phyloP scores from a whole-genome alignment of 805 yeast species.

The Priceomyces castillae region DNA sequence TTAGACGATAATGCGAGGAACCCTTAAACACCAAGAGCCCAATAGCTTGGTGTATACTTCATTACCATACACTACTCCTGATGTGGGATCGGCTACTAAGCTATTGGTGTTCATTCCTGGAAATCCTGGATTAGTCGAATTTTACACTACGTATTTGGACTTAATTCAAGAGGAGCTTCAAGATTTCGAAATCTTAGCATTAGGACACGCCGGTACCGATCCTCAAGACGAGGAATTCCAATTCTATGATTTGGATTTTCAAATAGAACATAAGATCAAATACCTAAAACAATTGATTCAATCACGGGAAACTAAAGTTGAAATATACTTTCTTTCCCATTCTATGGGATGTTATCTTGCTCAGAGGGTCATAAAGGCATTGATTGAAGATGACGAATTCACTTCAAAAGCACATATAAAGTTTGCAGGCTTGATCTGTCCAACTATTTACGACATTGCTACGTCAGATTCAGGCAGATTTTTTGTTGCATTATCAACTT shows the following conservation, averaged over 20 bases:
- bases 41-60: background rate
- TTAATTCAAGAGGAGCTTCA: slow-evolving; percentile 42
- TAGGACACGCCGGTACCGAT: slow-evolving; percentile 63
- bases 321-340: slow-evolving; percentile 58
- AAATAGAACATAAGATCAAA: slow-evolving; percentile 55
- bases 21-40: background rate
- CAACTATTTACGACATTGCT: slow-evolving; percentile 66
- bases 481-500: slow-evolving; percentile 22
- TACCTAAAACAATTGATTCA: slow-evolving; percentile 40
- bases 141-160: slow-evolving; percentile 54
- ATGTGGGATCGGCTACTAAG: background rate
- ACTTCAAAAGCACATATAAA: slow-evolving; percentile 27
- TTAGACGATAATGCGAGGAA: background rate
- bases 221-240: slow-evolving; percentile 8
- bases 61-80: background rate
- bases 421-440: slow-evolving; percentile 63
- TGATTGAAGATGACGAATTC: slow-evolving; percentile 22
- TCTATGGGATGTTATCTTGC: slow-evolving; percentile 68
- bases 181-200: slow-evolving; percentile 50
- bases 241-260: slow-evolving; percentile 48
- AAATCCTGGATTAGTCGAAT: slow-evolving; percentile 71
- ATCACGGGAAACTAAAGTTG: slow-evolving; percentile 17
- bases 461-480: slow-evolving; percentile 32
- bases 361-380: slow-evolving; percentile 47
- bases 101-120: slow-evolving; percentile 68